Conservation (phyloP, 2,329 filamentous ascomycete genomes). For the Fusarium sp. region DNA sequence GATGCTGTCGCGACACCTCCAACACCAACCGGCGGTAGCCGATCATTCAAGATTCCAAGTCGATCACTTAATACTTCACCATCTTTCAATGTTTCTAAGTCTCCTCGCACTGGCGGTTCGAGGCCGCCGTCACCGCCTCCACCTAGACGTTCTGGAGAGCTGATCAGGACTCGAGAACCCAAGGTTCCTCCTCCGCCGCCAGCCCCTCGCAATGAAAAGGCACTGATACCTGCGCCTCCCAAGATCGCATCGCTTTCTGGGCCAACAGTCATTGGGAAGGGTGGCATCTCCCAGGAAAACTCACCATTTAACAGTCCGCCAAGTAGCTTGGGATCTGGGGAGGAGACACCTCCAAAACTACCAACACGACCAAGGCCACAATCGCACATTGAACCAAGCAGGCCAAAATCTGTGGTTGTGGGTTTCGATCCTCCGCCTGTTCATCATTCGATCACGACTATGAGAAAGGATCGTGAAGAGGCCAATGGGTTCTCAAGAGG, state of each 20-base stretch:
- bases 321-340: slow-evolving; percentile 70
- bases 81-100: slow-evolving; percentile 49
- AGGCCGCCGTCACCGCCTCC: slow-evolving; percentile 72
- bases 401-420: slow-evolving; percentile 34
- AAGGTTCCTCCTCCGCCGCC: slow-evolving; percentile 70
- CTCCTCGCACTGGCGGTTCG: slow-evolving; percentile 58
- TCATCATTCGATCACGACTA: slow-evolving; percentile 59
- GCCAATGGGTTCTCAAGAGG: slow-evolving; percentile 51
- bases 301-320: slow-evolving; percentile 92
- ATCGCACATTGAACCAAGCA: slow-evolving; percentile 36
- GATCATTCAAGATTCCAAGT: slow-evolving; percentile 64
- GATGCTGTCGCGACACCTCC: slow-evolving; percentile 54
- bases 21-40: slow-evolving; percentile 55
- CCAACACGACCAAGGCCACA: slow-evolving; percentile 61
- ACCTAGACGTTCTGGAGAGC: slow-evolving; percentile 69
- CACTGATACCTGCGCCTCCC: slow-evolving; percentile 47
- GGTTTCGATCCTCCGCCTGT: slow-evolving; percentile 63
- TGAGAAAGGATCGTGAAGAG: slow-evolving; percentile 58
- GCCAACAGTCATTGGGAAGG: slow-evolving; percentile 18
- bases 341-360: slow-evolving; percentile 60
- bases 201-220: slow-evolving; percentile 82
- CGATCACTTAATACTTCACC: slow-evolving; percentile 63
- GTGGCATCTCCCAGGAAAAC: slow-evolving; percentile 51
- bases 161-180: slow-evolving; percentile 60
- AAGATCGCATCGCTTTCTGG: slow-evolving; percentile 30